A percentile compares a stretch with the other conserved stretches of the same genome.
phyloP scores from a whole-genome alignment of 768 basidiomycete species.

The Suillus bovinus region DNA sequence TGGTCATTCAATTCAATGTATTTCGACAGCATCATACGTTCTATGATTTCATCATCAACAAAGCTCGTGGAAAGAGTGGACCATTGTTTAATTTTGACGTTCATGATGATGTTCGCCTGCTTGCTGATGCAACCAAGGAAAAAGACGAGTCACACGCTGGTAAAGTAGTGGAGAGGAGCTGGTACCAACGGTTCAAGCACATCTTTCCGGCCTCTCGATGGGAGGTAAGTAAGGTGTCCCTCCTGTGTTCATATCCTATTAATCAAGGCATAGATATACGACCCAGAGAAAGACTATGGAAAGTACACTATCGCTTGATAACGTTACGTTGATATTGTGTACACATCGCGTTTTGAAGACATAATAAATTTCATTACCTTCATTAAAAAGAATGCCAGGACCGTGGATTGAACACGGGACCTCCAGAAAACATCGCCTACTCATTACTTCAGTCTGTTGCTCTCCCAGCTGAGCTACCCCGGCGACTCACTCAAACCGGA shows the following conservation, averaged over 20 bases:
- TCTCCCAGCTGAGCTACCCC: constrained; percentile 40
- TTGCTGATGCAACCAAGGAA: constrained; percentile 93
- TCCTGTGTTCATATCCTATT: constrained; percentile 8
- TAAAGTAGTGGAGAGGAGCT: constrained; percentile 95
- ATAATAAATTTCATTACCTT: background rate
- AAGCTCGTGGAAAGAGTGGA: constrained; percentile 96
- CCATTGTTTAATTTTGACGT: constrained; percentile 99
- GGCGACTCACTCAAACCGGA: constrained; percentile 6
- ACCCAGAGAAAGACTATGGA: constrained; percentile 92
- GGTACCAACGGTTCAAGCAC: constrained; percentile 95
- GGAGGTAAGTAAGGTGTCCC: constrained; percentile 72
- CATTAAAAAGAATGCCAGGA: constrained; percentile 33
- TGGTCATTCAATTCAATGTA: constrained; percentile 6
- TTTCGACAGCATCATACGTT: constrained; percentile 88
- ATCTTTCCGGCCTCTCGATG: constrained; percentile 96
- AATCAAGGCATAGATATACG: constrained; percentile 63
- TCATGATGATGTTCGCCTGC: constrained; percentile 94
- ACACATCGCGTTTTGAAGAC: background rate
- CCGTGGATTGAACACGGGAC: constrained; percentile 47
- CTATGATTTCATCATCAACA: constrained; percentile 98
- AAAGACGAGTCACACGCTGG: constrained; percentile 99
- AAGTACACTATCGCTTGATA: constrained; percentile 78
- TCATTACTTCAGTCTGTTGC: constrained; percentile 36
- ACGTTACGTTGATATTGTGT: constrained; percentile 3
- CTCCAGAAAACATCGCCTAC: constrained; percentile 32